These are phyloP conservation scores for Vaccinium myrtillus DNA, from an alignment of 148 eudicot genomes.

Conservation along the genomic window DNA sequence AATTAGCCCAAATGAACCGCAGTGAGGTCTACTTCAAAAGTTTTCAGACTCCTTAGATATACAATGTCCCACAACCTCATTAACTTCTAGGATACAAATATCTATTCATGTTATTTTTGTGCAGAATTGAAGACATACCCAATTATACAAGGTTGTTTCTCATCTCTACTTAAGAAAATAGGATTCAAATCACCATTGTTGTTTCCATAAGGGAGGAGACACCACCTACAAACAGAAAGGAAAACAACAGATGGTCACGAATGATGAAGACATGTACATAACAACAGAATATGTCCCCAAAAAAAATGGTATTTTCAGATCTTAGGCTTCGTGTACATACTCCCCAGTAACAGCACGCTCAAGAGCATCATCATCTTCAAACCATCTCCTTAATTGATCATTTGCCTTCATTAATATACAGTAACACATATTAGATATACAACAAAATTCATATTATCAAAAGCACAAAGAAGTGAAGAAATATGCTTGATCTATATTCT, in stretches of 20 bases:
- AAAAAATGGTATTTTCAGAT: neutral
- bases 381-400: constrained; percentile 73
- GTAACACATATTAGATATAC: constrained; percentile 9
- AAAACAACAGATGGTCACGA: neutral
- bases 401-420: constrained; percentile 53
- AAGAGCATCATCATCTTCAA: constrained; percentile 86
- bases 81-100: neutral
- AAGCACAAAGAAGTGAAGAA: neutral
- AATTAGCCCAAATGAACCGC: too few species aligned
- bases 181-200: constrained; percentile 37
- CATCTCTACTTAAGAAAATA: constrained; percentile 59
- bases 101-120: neutral
- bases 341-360: constrained; percentile 85
- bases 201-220: constrained; percentile 64
- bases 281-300: neutral
- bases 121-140: constrained; percentile 50
- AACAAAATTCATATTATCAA: neutral
- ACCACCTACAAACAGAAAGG: constrained; percentile 55
- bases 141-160: constrained; percentile 54
- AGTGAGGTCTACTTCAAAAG: too few species aligned
- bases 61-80: neutral
- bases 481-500: neutral
- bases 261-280: neutral
- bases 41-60: too few species aligned
- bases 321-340: constrained; percentile 39